Evolutionary conservation across 164 flowering plant genomes (phyloP), one percentile per base, ranked within the genome.

Genomic region (Tinospora cordifolia): DNA sequence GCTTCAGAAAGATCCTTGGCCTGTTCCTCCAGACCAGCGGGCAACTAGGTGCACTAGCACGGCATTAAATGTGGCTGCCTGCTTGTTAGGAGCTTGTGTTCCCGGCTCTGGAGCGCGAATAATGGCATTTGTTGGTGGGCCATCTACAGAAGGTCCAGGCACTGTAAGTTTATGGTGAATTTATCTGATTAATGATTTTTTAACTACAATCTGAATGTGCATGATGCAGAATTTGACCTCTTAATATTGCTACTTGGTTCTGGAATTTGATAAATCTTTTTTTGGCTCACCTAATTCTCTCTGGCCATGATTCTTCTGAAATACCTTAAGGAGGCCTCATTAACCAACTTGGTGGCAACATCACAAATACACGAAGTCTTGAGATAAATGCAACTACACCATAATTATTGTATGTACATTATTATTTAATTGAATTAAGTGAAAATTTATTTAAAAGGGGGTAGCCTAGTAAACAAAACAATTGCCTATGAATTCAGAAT

Each of bases 21-120:
- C 87, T 0, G 87, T 86, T 40, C 84, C 93, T 5, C 75, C 87
- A 0, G 92, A 91, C 75, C 88, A 87, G 76, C 81, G 98, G 71
- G 81, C 97, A n/a, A 71, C 86, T 36, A 83, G 98, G 83, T 91
- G 97, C 77, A 94, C 97, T 9, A 81, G 97, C 75, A 85, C 92
- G 0, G 97, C 98, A 7, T 74, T 94, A 74, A 84, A 88, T 72
- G 80, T 89, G 40, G 97, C 97, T 71, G 90, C 98, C 41, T 72
- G 90, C 78, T 78, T 94, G 77, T 76, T 94, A 71, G 97, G 98
- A 63, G 88, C 87, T 11, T 94, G 98, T 70, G 94, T 94, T 70
- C 98, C 98, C 72, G 98, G 98, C 58, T 87, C 90, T 70, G 95
- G 92, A 27, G 97, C 95, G 39, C 86, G 98, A 75, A 91, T 94